Conservation (phyloP, 331 rosid species). For the Quercus lobata region DNA sequence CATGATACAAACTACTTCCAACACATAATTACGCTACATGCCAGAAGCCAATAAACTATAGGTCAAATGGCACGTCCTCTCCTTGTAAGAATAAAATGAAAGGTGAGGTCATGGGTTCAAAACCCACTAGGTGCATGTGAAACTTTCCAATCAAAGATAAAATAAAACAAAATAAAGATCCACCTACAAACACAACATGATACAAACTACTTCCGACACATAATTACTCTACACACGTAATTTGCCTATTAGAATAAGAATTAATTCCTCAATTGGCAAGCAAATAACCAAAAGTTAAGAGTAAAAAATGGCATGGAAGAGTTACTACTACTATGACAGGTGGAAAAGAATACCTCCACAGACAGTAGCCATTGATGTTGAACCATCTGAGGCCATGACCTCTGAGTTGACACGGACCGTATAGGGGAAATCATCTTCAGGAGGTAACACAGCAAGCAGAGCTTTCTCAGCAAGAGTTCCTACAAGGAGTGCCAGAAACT, state of each 20-base stretch:
- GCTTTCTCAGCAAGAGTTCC: conserved; percentile 99
- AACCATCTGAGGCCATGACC: conserved; percentile 98
- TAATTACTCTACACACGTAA: background rate
- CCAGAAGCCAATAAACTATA: background rate
- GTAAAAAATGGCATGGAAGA: conserved; percentile 5
- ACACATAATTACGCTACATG: background rate
- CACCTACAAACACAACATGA: background rate
- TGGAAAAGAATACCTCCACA: conserved; percentile 75
- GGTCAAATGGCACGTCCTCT: too few relatives aligned
- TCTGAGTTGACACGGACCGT: conserved; percentile 85
- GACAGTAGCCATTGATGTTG: conserved; percentile 98
- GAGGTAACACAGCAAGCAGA: conserved; percentile 92
- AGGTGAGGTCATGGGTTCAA: too few relatives aligned
- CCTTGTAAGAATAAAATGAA: too few relatives aligned
- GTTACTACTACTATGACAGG: background rate
- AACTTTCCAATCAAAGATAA: too few relatives aligned
- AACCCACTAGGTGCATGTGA: too few relatives aligned
- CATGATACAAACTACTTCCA: background rate
- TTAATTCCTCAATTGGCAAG: background rate
- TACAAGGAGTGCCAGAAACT: conserved; percentile 22
- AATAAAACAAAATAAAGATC: background rate
- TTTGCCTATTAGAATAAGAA: conserved; percentile 4
- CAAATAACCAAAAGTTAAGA: background rate
- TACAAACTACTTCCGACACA: background rate
- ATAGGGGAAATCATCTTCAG: conserved; percentile 83